Conservation (phyloP, 257 asterid genomes). For the Datura wrightii region DNA sequence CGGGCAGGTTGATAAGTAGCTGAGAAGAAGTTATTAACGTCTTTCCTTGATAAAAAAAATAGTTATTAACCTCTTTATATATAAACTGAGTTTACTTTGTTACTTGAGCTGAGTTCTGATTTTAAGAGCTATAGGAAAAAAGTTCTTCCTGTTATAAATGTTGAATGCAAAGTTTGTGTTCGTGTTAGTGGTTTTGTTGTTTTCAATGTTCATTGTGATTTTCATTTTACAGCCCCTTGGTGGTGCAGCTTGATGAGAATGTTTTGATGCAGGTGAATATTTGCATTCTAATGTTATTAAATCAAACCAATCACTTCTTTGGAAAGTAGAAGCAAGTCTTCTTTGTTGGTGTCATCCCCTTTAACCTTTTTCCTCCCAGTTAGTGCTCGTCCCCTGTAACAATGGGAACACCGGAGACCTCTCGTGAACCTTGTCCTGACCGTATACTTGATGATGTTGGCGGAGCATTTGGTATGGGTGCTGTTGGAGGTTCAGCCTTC, state of each 20-base stretch:
- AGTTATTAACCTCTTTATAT: neutral
- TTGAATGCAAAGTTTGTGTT: neutral
- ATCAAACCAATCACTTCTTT: neutral
- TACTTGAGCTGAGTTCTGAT: neutral
- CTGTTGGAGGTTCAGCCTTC: conserved; percentile 83
- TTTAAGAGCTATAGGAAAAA: neutral
- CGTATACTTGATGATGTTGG: conserved; percentile 90
- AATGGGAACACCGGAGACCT: conserved; percentile 90
- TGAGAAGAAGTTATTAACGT: neutral
- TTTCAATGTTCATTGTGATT: neutral
- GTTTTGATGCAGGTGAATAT: neutral
- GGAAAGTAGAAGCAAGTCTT: neutral
- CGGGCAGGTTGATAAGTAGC: neutral
- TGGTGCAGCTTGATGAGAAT: neutral
- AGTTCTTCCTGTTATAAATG: neutral
- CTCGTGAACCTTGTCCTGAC: conserved; percentile 95
- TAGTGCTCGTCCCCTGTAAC: neutral
- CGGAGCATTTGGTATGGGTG: conserved; percentile 93
- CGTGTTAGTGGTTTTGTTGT: neutral
- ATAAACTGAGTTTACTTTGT: neutral
- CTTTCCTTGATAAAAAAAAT: neutral
- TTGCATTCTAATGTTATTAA: neutral
- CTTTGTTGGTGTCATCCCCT: conserved; percentile 5
- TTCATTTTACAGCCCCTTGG: neutral
- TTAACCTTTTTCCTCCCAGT: neutral